phyloP scores from a whole-genome alignment of 2,329 filamentous ascomycete species.

The Lanzia echinophila region DNA sequence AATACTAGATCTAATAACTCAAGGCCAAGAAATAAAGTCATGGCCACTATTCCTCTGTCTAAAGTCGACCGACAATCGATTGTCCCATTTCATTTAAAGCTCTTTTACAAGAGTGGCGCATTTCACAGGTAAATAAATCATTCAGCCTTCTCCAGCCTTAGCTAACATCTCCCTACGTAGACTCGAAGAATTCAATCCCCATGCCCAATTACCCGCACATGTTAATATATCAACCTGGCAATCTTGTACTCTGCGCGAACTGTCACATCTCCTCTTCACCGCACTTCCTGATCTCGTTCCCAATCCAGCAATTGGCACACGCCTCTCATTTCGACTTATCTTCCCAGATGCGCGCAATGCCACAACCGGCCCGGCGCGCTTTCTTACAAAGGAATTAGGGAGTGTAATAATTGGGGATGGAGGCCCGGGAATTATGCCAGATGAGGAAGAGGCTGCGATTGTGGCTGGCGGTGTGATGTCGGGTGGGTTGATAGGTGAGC shows the following conservation, averaged over 20 bases:
- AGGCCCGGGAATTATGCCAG: slow-evolving; percentile 36
- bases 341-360: slow-evolving; percentile 56
- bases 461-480: slow-evolving; percentile 27
- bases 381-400: slow-evolving; percentile 73
- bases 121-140: slow-evolving; percentile 56
- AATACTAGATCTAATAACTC: neutral
- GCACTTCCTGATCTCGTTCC: slow-evolving; percentile 65
- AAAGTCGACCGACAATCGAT: slow-evolving; percentile 62
- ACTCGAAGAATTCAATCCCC: slow-evolving; percentile 59
- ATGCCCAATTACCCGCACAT: slow-evolving; percentile 53
- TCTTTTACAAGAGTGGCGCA: slow-evolving; percentile 71
- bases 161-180: slow-evolving; percentile 34
- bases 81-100: slow-evolving; percentile 75
- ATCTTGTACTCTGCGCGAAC: slow-evolving; percentile 71
- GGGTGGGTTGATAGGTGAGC: slow-evolving; percentile 47
- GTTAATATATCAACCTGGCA: slow-evolving; percentile 83
- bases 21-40: slow-evolving; percentile 12
- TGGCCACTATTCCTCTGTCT: slow-evolving; percentile 23
- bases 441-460: slow-evolving; percentile 33
- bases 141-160: slow-evolving; percentile 17
- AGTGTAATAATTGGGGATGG: slow-evolving; percentile 69
- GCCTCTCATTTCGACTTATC: slow-evolving; percentile 80
- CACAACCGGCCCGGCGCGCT: slow-evolving; percentile 45
- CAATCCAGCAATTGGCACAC: slow-evolving; percentile 68
- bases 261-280: slow-evolving; percentile 68